Conservation (phyloP, 2,329 filamentous ascomycete species). For the Scortechinia acanthostroma region DNA sequence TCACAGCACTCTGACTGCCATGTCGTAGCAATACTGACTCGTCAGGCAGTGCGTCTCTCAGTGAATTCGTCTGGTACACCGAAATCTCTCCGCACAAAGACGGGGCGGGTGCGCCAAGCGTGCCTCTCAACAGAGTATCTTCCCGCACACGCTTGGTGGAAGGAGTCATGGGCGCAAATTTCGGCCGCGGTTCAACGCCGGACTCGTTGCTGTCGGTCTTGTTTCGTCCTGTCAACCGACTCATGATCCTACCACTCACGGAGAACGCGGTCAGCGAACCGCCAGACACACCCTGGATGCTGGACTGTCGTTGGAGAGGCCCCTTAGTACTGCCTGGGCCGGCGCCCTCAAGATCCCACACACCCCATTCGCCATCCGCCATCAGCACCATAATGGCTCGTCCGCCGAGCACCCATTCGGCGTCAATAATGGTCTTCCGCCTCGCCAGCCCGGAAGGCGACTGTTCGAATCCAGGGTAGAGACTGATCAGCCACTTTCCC, state of each 20-base stretch:
- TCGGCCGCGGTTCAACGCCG: constrained; percentile 3
- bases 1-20: constrained; percentile 25
- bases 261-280: constrained; percentile 29
- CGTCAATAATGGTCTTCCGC: constrained; percentile 31
- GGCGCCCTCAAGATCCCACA: constrained; percentile 36
- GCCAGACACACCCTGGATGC: constrained; percentile 24
- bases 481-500: constrained; percentile 30
- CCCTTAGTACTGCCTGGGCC: constrained; percentile 27
- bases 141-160: constrained; percentile 34
- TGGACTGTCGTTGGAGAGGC: constrained; percentile 24
- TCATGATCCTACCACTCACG: constrained; percentile 25
- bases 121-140: constrained; percentile 29
- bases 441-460: constrained; percentile 14
- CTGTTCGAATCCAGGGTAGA: constrained; percentile 28
- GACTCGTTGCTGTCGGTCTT: constrained; percentile 7
- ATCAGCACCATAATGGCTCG: constrained; percentile 31
- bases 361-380: constrained; percentile 35
- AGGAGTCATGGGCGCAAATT: constrained; percentile 34
- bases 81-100: constrained; percentile 28
- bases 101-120: constrained; percentile 10
- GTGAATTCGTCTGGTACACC: constrained; percentile 23
- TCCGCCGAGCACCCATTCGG: constrained; percentile 32
- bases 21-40: constrained; percentile 32
- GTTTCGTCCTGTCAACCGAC: constrained; percentile 12
- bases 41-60: constrained; percentile 23